phyloP scores from a whole-genome alignment of 2,329 filamentous ascomycete species.

The Stachybotrys echinatus region DNA sequence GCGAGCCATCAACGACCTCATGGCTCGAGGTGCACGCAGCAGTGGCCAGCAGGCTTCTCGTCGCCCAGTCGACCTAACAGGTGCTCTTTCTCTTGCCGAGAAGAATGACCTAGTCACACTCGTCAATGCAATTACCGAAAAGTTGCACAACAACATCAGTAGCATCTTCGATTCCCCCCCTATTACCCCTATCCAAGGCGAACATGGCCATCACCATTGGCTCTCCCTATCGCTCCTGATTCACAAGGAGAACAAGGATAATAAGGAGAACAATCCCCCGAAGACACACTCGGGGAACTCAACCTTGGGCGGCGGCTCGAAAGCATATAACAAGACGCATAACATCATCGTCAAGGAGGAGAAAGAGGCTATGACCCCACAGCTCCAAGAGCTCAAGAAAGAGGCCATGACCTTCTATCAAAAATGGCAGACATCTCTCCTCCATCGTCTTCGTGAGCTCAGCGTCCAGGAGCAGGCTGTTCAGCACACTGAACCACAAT shows the following conservation, averaged over 20 bases:
- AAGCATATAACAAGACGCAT: constrained; percentile 18
- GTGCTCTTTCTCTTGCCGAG: constrained; percentile 41
- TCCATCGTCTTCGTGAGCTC: constrained; percentile 66
- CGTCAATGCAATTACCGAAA: constrained; percentile 46
- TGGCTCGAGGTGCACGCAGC: constrained; percentile 34
- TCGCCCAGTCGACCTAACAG: constrained; percentile 46
- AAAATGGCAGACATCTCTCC: constrained; percentile 71
- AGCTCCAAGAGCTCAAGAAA: constrained; percentile 61
- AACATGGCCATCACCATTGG: constrained; percentile 27
- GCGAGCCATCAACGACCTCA: constrained; percentile 10
- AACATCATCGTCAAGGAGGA: constrained; percentile 25
- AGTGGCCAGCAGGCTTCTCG: constrained; percentile 26
- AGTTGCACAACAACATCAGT: constrained; percentile 47
- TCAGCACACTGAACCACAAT: constrained; percentile 6
- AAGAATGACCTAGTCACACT: constrained; percentile 48
- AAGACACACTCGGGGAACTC: constrained; percentile 5
- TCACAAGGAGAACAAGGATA: constrained; percentile 15
- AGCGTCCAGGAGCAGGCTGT: constrained; percentile 39
- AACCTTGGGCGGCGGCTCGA: constrained; percentile 6
- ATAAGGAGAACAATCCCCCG: constrained; percentile 3
- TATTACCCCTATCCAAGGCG: constrained; percentile 21
- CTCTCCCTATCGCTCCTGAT: constrained; percentile 26
- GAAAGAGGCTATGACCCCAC: constrained; percentile 30
- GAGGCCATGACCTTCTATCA: constrained; percentile 68
- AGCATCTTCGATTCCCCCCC: constrained; percentile 46